Evolutionary conservation across 1,139 yeast genomes (phyloP).

Genomic region (Yamadazyma pseudoaaseri): DNA sequence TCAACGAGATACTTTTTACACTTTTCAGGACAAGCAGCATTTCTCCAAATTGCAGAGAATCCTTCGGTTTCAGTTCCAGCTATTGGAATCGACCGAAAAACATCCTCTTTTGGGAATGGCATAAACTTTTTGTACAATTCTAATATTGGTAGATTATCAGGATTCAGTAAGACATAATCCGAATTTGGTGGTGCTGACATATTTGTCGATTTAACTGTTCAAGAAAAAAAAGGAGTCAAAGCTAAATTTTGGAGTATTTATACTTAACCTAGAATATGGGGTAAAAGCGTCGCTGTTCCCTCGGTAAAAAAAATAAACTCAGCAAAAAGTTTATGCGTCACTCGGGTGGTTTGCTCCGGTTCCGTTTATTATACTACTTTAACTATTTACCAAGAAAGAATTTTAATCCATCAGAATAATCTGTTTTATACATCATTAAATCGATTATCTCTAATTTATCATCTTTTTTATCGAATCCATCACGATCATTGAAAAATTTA

Average conservation of each 20-base stretch:
- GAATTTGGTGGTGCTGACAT: conserved; percentile 16
- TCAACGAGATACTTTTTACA: conserved; percentile 22
- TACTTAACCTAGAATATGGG: conserved; percentile 2
- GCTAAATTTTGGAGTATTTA: not conserved
- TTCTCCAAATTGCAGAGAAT: conserved; percentile 33
- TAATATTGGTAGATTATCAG: conserved; percentile 15
- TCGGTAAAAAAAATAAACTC: too few species aligned
- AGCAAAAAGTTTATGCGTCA: too few species aligned
- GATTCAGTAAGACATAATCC: conserved; percentile 19
- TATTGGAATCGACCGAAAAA: conserved; percentile 21
- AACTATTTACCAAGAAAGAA: too few species aligned
- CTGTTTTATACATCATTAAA: conserved; percentile 15
- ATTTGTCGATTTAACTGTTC: too few species aligned
- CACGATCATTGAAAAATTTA: conserved; percentile 14
- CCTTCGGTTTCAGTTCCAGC: conserved; percentile 32
- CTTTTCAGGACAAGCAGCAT: conserved; percentile 20
- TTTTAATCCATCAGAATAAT: conserved; percentile 14
- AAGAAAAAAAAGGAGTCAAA: too few species aligned
- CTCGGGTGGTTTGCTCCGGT: too few species aligned
- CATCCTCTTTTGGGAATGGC: conserved; percentile 23
- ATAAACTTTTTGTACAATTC: conserved; percentile 20
- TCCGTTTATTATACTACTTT: too few species aligned
- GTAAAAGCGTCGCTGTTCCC: conserved; percentile 1
- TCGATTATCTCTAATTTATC: conserved; percentile 14
- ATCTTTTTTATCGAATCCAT: conserved; percentile 7